These are phyloP conservation scores for Leersia perrieri DNA, from an alignment of 176 grass and related monocot genomes.

Conservation along the genomic window DNA sequence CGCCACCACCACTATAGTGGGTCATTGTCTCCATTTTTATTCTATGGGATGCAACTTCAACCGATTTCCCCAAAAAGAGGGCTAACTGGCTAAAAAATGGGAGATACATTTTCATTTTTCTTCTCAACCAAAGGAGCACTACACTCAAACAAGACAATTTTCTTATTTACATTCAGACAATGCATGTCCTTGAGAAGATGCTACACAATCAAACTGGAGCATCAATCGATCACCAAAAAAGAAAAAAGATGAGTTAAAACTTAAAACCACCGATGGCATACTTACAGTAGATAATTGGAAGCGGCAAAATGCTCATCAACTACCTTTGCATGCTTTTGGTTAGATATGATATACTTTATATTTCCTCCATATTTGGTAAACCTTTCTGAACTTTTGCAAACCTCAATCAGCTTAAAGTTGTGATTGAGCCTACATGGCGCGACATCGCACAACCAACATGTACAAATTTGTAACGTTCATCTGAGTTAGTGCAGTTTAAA, in stretches of 20 bases:
- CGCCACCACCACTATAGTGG: too few species aligned
- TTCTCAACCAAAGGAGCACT: conserved; percentile 27
- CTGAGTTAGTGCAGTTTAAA: conserved; percentile 61
- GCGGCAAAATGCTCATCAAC: conserved; percentile 28
- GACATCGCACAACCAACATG: conserved; percentile 47
- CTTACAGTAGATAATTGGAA: conserved; percentile 45
- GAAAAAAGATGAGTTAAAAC: conserved; percentile 1
- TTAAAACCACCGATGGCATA: conserved; percentile 27
- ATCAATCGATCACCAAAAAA: conserved; percentile 28
- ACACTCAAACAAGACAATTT: conserved; percentile 17
- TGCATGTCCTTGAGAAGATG: conserved; percentile 24
- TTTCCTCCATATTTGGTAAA: conserved; percentile 46
- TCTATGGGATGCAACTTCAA: not conserved
- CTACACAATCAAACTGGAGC: conserved; percentile 17
- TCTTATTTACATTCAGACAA: conserved; percentile 51
- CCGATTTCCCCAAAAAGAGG: not conserved
- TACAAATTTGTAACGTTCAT: conserved; percentile 56
- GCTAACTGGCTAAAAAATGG: not conserved
- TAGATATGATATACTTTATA: conserved; percentile 32
- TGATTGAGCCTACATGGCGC: conserved; percentile 46
- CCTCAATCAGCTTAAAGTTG: conserved; percentile 63
- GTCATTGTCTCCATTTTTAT: too few species aligned
- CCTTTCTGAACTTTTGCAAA: conserved; percentile 47
- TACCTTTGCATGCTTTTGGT: conserved; percentile 57
- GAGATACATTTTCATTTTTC: not conserved